Evolutionary conservation across 2,329 filamentous ascomycete genomes (phyloP), one percentile per base, ranked within the genome.

Genomic region (Fusarium sublunatum): DNA sequence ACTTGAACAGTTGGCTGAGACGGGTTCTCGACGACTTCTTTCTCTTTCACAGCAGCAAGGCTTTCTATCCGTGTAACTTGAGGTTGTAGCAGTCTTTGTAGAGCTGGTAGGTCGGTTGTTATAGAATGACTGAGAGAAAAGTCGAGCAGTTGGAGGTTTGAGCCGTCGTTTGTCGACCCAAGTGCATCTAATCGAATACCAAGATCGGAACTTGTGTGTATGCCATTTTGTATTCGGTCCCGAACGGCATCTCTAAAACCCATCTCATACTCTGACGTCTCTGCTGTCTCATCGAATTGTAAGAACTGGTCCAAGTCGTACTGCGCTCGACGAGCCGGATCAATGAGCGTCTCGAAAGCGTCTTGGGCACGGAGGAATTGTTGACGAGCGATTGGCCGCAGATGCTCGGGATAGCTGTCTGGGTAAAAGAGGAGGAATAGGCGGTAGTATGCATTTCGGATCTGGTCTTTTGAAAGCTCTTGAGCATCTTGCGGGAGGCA

Each of bases 261-360:
- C 6, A 39, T 42, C 15, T 66, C 59, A 28, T 72, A 69, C 28
- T 44, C 55, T 3, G 47, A 61, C 19, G 46, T 58, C 4, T 68
- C 69, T 9, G 69, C 55, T 13, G 67, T 61, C 12, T 71, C 55
- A 6, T 65, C 64, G 12, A 29, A 46, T 25, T 61, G 49, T 19
- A 70, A 47, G 19, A 71, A 61, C 29, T 68, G 66, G 19, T 69
- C 67, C 8, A 74, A 67, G 56, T 83, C 80, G 52, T 83, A 82
- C 32, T 75, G 74, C 6, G 76, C 72, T 31, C 78, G 75, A 22
- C 77, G 75, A 13, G 72, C 70, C 12, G 79, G 79, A 44, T 82
- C 76, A 42, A 80, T 76, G n/a, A 84, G 73, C 2, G 77, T 79
- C 69, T 83, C 82, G 43, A 82, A 83, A 7, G 80, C 81, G 11